These are phyloP conservation scores for Hydnomerulius pinastri DNA, from an alignment of 768 basidiomycete species.

Conservation along the genomic window DNA sequence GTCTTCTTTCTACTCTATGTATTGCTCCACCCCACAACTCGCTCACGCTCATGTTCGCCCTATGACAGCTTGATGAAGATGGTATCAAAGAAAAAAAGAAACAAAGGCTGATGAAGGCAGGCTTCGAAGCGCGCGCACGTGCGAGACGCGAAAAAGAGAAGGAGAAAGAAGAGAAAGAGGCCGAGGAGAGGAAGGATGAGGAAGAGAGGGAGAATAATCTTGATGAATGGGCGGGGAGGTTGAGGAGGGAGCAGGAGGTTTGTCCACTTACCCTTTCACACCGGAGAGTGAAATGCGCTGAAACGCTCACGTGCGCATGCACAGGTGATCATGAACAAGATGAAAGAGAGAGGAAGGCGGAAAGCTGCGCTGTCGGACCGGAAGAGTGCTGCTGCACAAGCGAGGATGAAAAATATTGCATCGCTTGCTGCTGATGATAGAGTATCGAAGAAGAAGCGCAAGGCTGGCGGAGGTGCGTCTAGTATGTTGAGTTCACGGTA, in stretches of 20 bases:
- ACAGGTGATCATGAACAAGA: slow-evolving; percentile 77
- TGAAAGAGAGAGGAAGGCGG: slow-evolving; percentile 80
- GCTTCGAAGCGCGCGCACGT: slow-evolving; percentile 86
- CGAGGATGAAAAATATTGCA: slow-evolving; percentile 94
- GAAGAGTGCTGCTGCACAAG: slow-evolving; percentile 94
- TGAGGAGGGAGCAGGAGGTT: slow-evolving; percentile 84
- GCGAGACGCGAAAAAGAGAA: slow-evolving; percentile 85
- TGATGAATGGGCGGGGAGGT: slow-evolving; percentile 68
- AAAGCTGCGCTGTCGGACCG: slow-evolving; percentile 85
- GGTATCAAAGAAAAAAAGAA: slow-evolving; percentile 91
- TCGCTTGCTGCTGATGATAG: slow-evolving; percentile 87
- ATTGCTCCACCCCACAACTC: neutral
- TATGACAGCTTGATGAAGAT: slow-evolving; percentile 80
- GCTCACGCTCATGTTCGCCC: neutral
- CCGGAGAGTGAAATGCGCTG: neutral
- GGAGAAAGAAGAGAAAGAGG: slow-evolving; percentile 68
- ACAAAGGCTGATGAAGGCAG: slow-evolving; percentile 90
- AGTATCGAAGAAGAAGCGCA: slow-evolving; percentile 81
- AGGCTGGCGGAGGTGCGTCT: slow-evolving; percentile 70
- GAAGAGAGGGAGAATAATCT: slow-evolving; percentile 76
- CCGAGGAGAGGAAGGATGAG: slow-evolving; percentile 63
- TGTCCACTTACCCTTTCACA: slow-evolving; percentile 9
- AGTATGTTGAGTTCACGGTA: too few species aligned
- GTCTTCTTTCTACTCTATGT: neutral
- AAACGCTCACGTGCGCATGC: neutral